phyloP scores from a whole-genome alignment of 2,329 filamentous ascomycete genomes.

The Lachnellula suecica region DNA sequence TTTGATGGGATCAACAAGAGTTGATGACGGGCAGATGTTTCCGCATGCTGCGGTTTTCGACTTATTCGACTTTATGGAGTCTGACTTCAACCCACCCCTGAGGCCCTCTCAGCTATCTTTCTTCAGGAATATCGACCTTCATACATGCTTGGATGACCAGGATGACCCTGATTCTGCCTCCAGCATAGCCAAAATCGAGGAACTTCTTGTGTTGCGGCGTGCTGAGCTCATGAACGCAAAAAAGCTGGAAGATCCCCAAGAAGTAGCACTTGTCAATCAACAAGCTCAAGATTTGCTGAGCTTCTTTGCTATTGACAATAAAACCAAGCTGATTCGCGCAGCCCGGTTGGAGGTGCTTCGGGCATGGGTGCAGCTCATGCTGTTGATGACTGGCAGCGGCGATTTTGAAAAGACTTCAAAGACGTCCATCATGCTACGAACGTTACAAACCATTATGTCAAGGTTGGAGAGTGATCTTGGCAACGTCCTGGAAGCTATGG shows the following conservation, averaged over 20 bases:
- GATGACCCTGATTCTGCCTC: constrained; percentile 59
- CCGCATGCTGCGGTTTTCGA: constrained; percentile 79
- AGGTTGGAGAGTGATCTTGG: constrained; percentile 77
- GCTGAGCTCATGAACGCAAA: constrained; percentile 56
- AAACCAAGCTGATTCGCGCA: constrained; percentile 52
- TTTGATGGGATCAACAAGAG: constrained; percentile 73
- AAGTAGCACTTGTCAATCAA: constrained; percentile 49
- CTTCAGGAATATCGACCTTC: constrained; percentile 67
- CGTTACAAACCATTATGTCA: constrained; percentile 82
- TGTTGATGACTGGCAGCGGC: constrained; percentile 79
- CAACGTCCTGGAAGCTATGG: constrained; percentile 66
- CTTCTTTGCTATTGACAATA: constrained; percentile 63
- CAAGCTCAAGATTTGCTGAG: constrained; percentile 62
- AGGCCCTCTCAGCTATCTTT: constrained; percentile 54
- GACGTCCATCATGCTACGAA: constrained; percentile 79
- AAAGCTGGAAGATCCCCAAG: constrained; percentile 48
- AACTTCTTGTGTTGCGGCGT: constrained; percentile 70
- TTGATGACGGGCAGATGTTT: constrained; percentile 61
- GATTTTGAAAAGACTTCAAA: constrained; percentile 73
- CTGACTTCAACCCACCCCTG: constrained; percentile 48
- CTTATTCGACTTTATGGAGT: constrained; percentile 84
- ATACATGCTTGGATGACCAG: constrained; percentile 60
- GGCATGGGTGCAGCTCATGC: constrained; percentile 81
- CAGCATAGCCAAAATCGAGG: constrained; percentile 68
- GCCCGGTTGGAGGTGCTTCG: constrained; percentile 66